phyloP scores from a whole-genome alignment of 306 rosid genomes.

The Hippophae gyantsensis region DNA sequence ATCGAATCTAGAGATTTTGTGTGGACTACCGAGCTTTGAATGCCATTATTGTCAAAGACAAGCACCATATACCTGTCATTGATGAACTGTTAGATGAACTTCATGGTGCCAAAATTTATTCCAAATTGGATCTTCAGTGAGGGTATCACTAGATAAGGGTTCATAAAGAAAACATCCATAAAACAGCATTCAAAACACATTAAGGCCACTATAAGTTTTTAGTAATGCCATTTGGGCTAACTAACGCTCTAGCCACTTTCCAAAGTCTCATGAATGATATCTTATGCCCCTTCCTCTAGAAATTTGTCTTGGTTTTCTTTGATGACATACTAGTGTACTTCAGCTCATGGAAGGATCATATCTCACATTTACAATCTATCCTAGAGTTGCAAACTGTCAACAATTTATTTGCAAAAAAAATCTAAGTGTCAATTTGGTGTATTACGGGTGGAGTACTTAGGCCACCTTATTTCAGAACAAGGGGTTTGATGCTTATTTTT shows the following conservation, averaged over 20 bases:
- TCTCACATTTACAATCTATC: background rate
- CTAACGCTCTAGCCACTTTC: background rate
- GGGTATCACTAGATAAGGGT: background rate
- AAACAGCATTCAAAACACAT: background rate
- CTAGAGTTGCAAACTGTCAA: background rate
- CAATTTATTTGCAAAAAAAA: background rate
- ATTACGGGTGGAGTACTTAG: background rate
- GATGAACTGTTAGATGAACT: background rate
- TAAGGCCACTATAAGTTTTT: constrained; percentile 1
- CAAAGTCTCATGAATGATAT: background rate
- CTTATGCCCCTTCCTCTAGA: background rate
- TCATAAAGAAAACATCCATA: background rate
- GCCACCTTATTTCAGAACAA: background rate
- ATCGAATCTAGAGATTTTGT: background rate
- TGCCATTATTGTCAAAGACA: background rate
- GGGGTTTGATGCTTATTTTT: too few species aligned
- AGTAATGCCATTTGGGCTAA: constrained; percentile 2
- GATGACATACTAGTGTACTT: too few species aligned
- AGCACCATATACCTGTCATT: background rate
- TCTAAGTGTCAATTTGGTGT: background rate
- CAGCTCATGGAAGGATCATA: too few species aligned
- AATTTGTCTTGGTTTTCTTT: background rate
- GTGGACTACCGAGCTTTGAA: background rate
- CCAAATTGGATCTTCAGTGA: background rate
- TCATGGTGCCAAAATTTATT: background rate